Conservation (phyloP, 2,329 filamentous ascomycete genomes). For the Thelonectria blattea region DNA sequence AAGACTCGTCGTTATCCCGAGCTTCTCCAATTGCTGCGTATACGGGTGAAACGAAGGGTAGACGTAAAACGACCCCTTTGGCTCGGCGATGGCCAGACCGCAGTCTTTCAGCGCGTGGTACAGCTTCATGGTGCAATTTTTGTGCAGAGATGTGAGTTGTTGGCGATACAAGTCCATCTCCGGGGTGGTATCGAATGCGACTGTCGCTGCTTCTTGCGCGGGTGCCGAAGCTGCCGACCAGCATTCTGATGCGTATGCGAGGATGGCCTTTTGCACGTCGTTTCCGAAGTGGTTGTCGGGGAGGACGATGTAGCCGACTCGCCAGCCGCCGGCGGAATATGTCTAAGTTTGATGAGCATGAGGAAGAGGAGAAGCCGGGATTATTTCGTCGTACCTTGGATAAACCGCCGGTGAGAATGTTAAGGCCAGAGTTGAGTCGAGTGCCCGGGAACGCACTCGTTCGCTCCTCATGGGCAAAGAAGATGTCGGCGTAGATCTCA, state of each 20-base stretch:
- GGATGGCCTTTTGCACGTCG: neutral
- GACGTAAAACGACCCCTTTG: conserved; percentile 8
- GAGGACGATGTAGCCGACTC: conserved; percentile 1
- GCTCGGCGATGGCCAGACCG: conserved; percentile 4
- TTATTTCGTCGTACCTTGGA: neutral
- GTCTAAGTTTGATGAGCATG: neutral
- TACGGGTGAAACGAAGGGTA: conserved; percentile 10
- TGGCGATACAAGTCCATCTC: conserved; percentile 7
- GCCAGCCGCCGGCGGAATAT: conserved; percentile 13
- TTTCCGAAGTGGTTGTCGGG: neutral
- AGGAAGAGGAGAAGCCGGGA: neutral
- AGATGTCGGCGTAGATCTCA: conserved; percentile 8
- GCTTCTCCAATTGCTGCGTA: neutral
- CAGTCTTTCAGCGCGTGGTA: neutral
- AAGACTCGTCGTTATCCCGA: neutral
- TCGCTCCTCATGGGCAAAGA: neutral
- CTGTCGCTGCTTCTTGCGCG: conserved; percentile 5
- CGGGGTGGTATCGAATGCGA: neutral
- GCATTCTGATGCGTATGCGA: conserved; percentile 13
- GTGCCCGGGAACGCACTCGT: neutral
- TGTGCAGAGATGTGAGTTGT: neutral
- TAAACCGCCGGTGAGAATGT: neutral
- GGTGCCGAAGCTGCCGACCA: conserved; percentile 11
- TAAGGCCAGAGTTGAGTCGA: neutral
- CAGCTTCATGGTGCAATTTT: conserved; percentile 1